phyloP scores from a whole-genome alignment of 2,329 filamentous ascomycete species.

The Akanthomyces dipterigenus region DNA sequence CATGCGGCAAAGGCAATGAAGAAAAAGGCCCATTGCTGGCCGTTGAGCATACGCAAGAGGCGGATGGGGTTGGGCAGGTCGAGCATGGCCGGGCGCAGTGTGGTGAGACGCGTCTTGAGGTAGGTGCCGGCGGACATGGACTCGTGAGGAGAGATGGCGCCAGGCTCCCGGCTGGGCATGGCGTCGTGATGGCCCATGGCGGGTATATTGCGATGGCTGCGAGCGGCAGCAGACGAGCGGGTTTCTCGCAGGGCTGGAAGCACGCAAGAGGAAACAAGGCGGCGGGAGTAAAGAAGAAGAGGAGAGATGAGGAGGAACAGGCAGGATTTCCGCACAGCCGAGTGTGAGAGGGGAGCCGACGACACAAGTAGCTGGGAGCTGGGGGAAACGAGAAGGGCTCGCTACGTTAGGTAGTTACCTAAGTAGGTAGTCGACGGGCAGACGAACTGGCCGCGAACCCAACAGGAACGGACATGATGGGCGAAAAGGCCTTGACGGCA shows the following conservation, averaged over 20 bases:
- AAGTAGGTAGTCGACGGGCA: too few species aligned
- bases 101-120: slow-evolving; percentile 44
- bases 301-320: not conserved
- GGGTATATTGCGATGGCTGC: not conserved
- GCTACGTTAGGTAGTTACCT: too few species aligned
- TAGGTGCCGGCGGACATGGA: slow-evolving; percentile 44
- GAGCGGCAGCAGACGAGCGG: not conserved
- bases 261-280: too few species aligned
- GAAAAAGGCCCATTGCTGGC: slow-evolving; percentile 50
- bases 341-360: not conserved
- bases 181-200: slow-evolving; percentile 10
- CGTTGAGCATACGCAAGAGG: slow-evolving; percentile 41
- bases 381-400: not conserved
- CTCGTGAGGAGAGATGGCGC: slow-evolving; percentile 36
- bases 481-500: not conserved
- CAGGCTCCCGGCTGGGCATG: slow-evolving; percentile 18
- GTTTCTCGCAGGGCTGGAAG: not conserved
- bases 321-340: not conserved
- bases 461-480: not conserved
- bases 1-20: slow-evolving; percentile 48
- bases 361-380: not conserved
- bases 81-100: slow-evolving; percentile 51
- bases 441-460: too few species aligned
- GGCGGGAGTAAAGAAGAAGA: not conserved
- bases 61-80: slow-evolving; percentile 47